These are phyloP conservation scores for Pythium graminicola DNA, from an alignment of 352 stramenopile genomes.

Conservation along the genomic window DNA sequence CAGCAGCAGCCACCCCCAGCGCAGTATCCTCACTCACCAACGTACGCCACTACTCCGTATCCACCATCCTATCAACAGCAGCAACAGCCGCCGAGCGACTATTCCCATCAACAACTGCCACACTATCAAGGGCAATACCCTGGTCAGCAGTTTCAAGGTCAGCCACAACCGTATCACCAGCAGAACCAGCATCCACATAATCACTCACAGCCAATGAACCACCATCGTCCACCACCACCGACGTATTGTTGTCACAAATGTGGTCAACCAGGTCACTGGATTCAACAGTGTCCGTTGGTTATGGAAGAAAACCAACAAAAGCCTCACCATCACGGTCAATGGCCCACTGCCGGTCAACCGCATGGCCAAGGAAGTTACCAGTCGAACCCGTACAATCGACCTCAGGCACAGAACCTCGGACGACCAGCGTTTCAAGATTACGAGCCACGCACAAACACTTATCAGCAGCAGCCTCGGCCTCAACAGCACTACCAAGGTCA, in stretches of 20 bases:
- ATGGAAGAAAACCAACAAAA: constrained; percentile 22
- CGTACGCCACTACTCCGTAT: constrained; percentile 14
- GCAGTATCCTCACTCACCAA: constrained; percentile 7
- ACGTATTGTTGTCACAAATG: constrained; percentile 79
- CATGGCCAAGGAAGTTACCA: constrained; percentile 10
- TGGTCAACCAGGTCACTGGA: constrained; percentile 70
- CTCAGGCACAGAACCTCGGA: constrained; percentile 10
- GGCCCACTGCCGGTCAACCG: background rate
- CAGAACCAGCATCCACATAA: constrained; percentile 15
- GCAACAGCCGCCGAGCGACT: constrained; percentile 7
- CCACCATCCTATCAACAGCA: constrained; percentile 4
- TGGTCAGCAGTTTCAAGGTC: constrained; percentile 20
- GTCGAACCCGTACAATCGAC: constrained; percentile 9
- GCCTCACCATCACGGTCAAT: background rate
- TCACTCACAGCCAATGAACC: background rate
- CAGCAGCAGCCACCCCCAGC: constrained; percentile 12
- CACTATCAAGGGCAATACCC: constrained; percentile 8
- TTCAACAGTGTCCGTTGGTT: constrained; percentile 54
- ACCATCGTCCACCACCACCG: constrained; percentile 31
- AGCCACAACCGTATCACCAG: constrained; percentile 23
- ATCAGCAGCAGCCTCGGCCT: constrained; percentile 2
- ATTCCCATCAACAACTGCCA: constrained; percentile 4
- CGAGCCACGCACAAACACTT: constrained; percentile 8
- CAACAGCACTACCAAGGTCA: background rate
- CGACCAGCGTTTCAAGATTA: constrained; percentile 19